phyloP scores from a whole-genome alignment of 2,329 filamentous ascomycete species.

The Fusarium caatingaense region DNA sequence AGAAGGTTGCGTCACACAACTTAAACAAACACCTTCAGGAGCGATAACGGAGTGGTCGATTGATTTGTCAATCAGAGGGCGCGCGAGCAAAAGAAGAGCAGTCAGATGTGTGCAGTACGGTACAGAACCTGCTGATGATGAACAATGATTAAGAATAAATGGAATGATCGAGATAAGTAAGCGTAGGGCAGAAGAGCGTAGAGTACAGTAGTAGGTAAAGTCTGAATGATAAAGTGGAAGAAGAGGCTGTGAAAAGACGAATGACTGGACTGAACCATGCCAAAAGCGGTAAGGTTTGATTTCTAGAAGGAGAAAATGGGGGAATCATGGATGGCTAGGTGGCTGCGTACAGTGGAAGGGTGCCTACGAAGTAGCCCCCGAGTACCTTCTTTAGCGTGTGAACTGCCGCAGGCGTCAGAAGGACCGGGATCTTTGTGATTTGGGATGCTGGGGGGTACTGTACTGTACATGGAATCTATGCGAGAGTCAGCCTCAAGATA shows the following conservation, averaged over 20 bases:
- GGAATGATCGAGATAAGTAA: not conserved
- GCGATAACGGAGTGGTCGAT: not conserved
- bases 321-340: slow-evolving; percentile 9
- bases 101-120: not conserved
- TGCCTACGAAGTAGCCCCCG: slow-evolving; percentile 10
- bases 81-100: not conserved
- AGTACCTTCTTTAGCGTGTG: slow-evolving; percentile 32
- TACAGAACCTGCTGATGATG: not conserved
- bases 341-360: slow-evolving; percentile 16
- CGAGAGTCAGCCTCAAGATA: slow-evolving; percentile 20
- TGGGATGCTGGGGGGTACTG: slow-evolving; percentile 1
- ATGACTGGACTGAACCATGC: slow-evolving; percentile 6
- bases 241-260: slow-evolving; percentile 5
- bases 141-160: not conserved
- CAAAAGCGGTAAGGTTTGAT: slow-evolving; percentile 3
- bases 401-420: slow-evolving; percentile 39
- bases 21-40: not conserved
- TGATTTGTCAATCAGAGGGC: not conserved
- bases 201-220: not conserved
- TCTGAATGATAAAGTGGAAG: slow-evolving; percentile 14
- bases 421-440: slow-evolving; percentile 17
- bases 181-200: not conserved
- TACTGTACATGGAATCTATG: slow-evolving; percentile 15
- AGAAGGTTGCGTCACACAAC: slow-evolving; percentile 42
- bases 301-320: slow-evolving; percentile 35